phyloP scores from a whole-genome alignment of 192 early-diverging fungal species.

The Coemansia sp. region DNA sequence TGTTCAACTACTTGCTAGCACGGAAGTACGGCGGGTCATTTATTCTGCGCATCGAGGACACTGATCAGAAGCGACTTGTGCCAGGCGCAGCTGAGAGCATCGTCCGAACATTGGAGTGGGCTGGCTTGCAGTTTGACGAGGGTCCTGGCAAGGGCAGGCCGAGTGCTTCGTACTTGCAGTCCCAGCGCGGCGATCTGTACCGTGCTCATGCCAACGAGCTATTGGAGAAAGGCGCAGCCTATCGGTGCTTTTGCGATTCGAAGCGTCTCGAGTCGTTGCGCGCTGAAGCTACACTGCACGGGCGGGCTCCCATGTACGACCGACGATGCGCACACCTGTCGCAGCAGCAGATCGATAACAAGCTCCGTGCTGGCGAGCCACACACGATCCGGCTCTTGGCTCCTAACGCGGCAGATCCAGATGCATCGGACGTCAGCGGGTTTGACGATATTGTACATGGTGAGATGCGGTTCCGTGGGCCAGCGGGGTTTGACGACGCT shows the following conservation, averaged over 20 bases:
- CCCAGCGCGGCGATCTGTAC: slow-evolving; percentile 75
- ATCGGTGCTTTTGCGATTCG: slow-evolving; percentile 85
- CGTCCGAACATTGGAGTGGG: slow-evolving; percentile 68
- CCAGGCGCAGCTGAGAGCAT: slow-evolving; percentile 72
- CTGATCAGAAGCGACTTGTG: slow-evolving; percentile 79
- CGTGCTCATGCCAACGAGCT: slow-evolving; percentile 65
- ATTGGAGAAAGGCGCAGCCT: slow-evolving; percentile 71
- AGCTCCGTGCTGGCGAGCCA: slow-evolving; percentile 59
- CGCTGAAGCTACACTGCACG: slow-evolving; percentile 57
- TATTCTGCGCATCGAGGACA: slow-evolving; percentile 93
- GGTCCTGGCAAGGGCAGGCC: slow-evolving; percentile 64
- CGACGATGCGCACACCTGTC: slow-evolving; percentile 73
- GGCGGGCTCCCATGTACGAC: slow-evolving; percentile 73
- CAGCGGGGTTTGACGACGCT: slow-evolving; percentile 80
- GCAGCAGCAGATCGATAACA: slow-evolving; percentile 64
- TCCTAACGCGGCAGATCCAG: slow-evolving; percentile 33
- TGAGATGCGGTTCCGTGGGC: slow-evolving; percentile 64
- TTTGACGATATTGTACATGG: slow-evolving; percentile 80
- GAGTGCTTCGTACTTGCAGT: slow-evolving; percentile 75
- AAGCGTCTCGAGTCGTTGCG: slow-evolving; percentile 68
- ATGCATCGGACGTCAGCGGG: slow-evolving; percentile 59
- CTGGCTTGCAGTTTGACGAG: slow-evolving; percentile 77
- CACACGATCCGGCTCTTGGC: slow-evolving; percentile 75
- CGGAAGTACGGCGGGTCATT: slow-evolving; percentile 72
- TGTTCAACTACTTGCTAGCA: slow-evolving; percentile 89